Percentiles rank a stretch among this genome's conserved stretches.
Conservation (phyloP, 306 rosid genomes). For the Nissolia schottii region DNA sequence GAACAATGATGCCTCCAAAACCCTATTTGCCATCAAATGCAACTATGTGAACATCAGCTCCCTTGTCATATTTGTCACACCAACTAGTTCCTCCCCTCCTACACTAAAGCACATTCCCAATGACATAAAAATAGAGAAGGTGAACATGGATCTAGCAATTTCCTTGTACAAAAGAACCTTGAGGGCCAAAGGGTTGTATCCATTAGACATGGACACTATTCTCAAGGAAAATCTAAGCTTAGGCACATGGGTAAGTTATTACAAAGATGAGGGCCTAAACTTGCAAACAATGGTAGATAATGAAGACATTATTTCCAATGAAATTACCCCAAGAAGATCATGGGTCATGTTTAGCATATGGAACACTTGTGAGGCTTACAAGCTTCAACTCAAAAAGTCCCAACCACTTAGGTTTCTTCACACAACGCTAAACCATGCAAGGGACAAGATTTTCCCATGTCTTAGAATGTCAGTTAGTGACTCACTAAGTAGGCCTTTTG, state of each 20-base stretch:
- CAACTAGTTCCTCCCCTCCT: slow-evolving; percentile 32
- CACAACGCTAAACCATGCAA: slow-evolving; percentile 41
- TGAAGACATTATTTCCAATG: slow-evolving; percentile 12
- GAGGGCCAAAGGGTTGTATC: slow-evolving; percentile 48
- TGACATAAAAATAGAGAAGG: slow-evolving; percentile 49
- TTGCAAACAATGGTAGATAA: slow-evolving; percentile 11
- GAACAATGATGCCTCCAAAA: slow-evolving; percentile 51
- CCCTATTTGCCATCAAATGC: slow-evolving; percentile 62
- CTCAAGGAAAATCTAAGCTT: slow-evolving; percentile 55
- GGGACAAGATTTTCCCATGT: slow-evolving; percentile 47
- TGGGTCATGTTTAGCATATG: slow-evolving; percentile 64
- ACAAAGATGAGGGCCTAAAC: slow-evolving; percentile 39
- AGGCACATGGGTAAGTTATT: slow-evolving; percentile 63
- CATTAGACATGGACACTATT: slow-evolving; percentile 51
- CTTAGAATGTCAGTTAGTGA: slow-evolving; percentile 33
- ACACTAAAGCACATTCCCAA: slow-evolving; percentile 33
- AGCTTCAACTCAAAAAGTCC: slow-evolving; percentile 46
- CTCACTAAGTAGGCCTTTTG: slow-evolving; percentile 18
- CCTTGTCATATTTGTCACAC: slow-evolving; percentile 53
- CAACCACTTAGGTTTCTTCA: slow-evolving; percentile 40
- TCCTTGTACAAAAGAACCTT: slow-evolving; percentile 43
- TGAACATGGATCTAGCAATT: slow-evolving; percentile 47
- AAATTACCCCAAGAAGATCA: slow-evolving; percentile 42
- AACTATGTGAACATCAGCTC: slow-evolving; percentile 53
- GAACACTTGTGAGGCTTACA: slow-evolving; percentile 47